Percentiles rank a stretch among this genome's conserved stretches.
Conservation (phyloP, 352 stramenopile species). For the Phytopythium mirpurense region DNA sequence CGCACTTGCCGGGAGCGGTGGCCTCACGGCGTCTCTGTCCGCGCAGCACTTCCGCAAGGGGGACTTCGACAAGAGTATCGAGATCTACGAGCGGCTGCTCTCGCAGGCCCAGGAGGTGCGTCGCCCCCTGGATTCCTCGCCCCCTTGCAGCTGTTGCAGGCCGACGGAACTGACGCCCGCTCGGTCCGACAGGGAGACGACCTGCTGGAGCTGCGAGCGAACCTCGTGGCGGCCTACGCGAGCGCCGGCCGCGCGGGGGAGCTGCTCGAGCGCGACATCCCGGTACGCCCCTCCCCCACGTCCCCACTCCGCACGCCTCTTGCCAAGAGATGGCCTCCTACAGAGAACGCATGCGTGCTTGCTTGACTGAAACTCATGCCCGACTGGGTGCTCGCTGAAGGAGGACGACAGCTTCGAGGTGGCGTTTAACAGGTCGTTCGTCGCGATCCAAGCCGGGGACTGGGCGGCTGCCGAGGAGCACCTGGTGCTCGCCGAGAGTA, state of each 20-base stretch:
- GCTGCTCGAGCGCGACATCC: constrained; percentile 42
- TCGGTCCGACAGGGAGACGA: constrained; percentile 36
- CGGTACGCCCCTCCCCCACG: constrained; percentile 22
- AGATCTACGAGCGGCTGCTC: constrained; percentile 73
- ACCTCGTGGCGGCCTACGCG: constrained; percentile 68
- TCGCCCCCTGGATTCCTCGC: neutral
- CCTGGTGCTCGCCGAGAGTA: constrained; percentile 59
- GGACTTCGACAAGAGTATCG: constrained; percentile 58
- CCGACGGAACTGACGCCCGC: constrained; percentile 1
- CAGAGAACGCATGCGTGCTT: too few species aligned
- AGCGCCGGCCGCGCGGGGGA: constrained; percentile 52
- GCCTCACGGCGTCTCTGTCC: constrained; percentile 4
- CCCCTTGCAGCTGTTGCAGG: too few species aligned
- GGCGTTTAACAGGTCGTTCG: constrained; percentile 82
- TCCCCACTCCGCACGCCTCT: too few species aligned
- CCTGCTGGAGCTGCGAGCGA: constrained; percentile 72
- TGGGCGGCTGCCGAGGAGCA: constrained; percentile 40
- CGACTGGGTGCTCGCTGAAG: constrained; percentile 15
- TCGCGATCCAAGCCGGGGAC: constrained; percentile 61
- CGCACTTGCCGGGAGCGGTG: neutral
- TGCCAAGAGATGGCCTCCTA: too few species aligned
- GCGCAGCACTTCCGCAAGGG: constrained; percentile 61
- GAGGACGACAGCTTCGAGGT: constrained; percentile 75
- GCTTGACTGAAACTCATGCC: too few species aligned
- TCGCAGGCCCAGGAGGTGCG: constrained; percentile 28